A percentile compares a stretch with the other conserved stretches of the same genome.
These are phyloP conservation scores for Cryphonectria naterciae DNA, from an alignment of 2,329 filamentous ascomycete species.

Conservation along the genomic window DNA sequence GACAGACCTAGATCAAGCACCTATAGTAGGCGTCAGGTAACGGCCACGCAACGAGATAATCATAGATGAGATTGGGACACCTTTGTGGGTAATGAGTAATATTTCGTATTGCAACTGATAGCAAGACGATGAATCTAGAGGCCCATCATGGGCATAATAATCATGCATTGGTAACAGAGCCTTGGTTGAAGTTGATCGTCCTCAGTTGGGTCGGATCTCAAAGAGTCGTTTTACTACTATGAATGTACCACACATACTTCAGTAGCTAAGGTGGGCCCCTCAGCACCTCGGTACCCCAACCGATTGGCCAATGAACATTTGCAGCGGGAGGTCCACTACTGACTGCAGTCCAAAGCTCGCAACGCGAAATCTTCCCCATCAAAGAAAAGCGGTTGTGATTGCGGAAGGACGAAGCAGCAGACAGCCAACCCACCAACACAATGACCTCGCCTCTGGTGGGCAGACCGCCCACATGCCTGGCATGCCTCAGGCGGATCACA, in stretches of 20 bases:
- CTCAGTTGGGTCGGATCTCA: too few relatives aligned
- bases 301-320: constrained; percentile 20
- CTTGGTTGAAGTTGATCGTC: too few relatives aligned
- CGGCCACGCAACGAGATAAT: too few relatives aligned
- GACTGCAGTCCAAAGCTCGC: constrained; percentile 11
- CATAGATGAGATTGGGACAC: too few relatives aligned
- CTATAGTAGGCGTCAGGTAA: too few relatives aligned
- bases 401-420: background rate
- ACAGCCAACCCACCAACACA: background rate
- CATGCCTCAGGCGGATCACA: constrained; percentile 35
- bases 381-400: background rate
- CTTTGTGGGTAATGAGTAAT: too few relatives aligned
- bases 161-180: too few relatives aligned
- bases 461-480: constrained; percentile 35
- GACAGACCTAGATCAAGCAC: background rate
- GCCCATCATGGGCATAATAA: too few relatives aligned
- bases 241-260: background rate
- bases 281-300: constrained; percentile 7
- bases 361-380: constrained; percentile 8
- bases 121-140: too few relatives aligned
- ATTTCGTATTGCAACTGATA: too few relatives aligned
- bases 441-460: constrained; percentile 33
- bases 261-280: background rate
- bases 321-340: constrained; percentile 7
- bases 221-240: background rate